phyloP scores from a whole-genome alignment of 108 stramenopile genomes.

The Licmophora abbreviata region DNA sequence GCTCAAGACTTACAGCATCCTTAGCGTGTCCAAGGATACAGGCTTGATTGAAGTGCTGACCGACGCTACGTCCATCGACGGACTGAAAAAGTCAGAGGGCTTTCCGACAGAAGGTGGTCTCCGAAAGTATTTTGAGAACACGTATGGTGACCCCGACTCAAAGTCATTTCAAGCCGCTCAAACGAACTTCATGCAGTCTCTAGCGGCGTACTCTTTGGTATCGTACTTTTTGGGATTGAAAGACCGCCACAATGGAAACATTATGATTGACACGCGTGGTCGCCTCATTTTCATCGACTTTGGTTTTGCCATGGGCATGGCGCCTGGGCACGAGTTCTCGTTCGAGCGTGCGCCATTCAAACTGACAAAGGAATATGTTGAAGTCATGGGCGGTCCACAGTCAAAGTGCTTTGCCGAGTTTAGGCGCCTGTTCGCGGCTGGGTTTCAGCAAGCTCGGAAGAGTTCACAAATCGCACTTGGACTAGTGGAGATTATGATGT shows the following conservation, averaged over 20 bases:
- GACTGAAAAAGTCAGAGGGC: constrained; percentile 87
- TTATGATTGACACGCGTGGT: constrained; percentile 95
- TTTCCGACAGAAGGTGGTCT: constrained; percentile 82
- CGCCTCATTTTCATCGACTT: constrained; percentile 98
- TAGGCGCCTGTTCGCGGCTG: constrained; percentile 68
- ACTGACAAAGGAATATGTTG: constrained; percentile 91
- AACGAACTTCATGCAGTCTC: constrained; percentile 75
- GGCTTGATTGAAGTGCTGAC: constrained; percentile 90
- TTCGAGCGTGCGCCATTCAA: constrained; percentile 98
- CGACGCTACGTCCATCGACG: constrained; percentile 91
- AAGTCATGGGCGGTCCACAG: constrained; percentile 86
- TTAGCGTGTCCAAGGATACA: constrained; percentile 87
- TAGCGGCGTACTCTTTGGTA: constrained; percentile 90
- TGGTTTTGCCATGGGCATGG: constrained; percentile 98
- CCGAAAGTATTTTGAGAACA: constrained; percentile 79
- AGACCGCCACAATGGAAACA: constrained; percentile 99
- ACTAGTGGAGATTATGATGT: constrained; percentile 98
- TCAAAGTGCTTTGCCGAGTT: constrained; percentile 77
- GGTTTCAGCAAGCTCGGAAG: constrained; percentile 67
- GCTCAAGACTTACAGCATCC: constrained; percentile 94
- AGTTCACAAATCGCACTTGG: constrained; percentile 81
- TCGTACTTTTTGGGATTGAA: constrained; percentile 93
- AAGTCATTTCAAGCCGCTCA: constrained; percentile 86
- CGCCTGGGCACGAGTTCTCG: constrained; percentile 91
- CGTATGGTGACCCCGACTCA: constrained; percentile 74